Evolutionary conservation across 2,329 filamentous ascomycete species (phyloP), one percentile per base, ranked within the genome.

Genomic region (Stagonosporopsis rhizophila): DNA sequence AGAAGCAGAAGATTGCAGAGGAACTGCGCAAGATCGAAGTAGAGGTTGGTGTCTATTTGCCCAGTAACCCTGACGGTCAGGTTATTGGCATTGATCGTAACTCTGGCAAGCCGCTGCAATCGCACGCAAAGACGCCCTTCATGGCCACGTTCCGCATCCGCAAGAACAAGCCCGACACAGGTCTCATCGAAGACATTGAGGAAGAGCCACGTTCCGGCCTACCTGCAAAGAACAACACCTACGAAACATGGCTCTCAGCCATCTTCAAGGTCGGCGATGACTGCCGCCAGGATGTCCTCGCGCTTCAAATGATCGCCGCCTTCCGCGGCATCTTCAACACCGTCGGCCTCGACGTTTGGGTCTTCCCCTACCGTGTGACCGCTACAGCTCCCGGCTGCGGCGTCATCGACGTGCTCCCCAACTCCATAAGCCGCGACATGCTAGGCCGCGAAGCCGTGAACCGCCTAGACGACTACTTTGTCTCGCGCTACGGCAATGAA

Each of bases 201-300:
- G 62, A 79, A 2, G 62, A 75, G 40, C 63, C 73, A 42, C 53
- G 74, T 20, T 72, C 61, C 52, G 72, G 63, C 56, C 69, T 62
- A 41, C 62, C 62, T 53, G 66, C 69, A 65, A 61, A 72, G 68
- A 49, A 61, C 32, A 86, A 84, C 67, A 91, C 87, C 0, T 87
- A 96, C 65, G 96, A 99, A 75, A 89, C 94, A n/a, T 98, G 95
- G 96, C 95, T 99, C 76, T 96, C 92, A 2, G 95, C 94, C 53
- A 99, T 99, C 71, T 99, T 99, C 87, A 99, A 99, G 76, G 96
- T 99, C 44, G 95, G 95, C 60, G 95, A 99, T 74, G 95, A 99
- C 76, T 98, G 95, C 74, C 89, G 95, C 46, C 95, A 99, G 78
- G 96, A 99, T 69, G 90, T 99, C 48, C 83, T 99, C 58, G 95